A percentile compares a stretch with the other conserved stretches of the same genome.
phyloP scores from a whole-genome alignment of 1,284 basidiomycete species.

The Marasmius oreades region DNA sequence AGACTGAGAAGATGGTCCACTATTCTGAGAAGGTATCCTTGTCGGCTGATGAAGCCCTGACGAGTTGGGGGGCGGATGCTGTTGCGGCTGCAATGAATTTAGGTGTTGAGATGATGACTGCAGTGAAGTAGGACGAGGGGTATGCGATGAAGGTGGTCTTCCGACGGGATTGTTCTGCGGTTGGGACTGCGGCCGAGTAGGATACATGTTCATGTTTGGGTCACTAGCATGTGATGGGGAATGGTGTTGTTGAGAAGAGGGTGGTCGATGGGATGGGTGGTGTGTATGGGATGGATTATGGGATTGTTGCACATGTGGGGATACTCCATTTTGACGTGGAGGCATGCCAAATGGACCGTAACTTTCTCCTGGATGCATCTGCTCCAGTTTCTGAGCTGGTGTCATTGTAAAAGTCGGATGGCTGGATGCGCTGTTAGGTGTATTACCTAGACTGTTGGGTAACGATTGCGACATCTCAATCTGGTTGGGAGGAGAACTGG shows the following conservation, averaged over 20 bases:
- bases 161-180: conserved; percentile 32
- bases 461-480: conserved; percentile 38
- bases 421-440: conserved; percentile 29
- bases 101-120: neutral
- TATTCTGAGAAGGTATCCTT: conserved; percentile 8
- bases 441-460: conserved; percentile 23
- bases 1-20: conserved; percentile 8
- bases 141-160: neutral
- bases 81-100: conserved; percentile 1
- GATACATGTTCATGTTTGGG: conserved; percentile 32
- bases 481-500: conserved; percentile 42
- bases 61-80: conserved; percentile 16
- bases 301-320: conserved; percentile 45
- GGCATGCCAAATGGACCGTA: conserved; percentile 34
- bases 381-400: conserved; percentile 55
- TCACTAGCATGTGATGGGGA: conserved; percentile 38
- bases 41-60: conserved; percentile 13
- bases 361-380: conserved; percentile 39
- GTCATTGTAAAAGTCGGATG: conserved; percentile 47
- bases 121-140: conserved; percentile 1
- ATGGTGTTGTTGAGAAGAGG: conserved; percentile 29
- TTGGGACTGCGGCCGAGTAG: conserved; percentile 48
- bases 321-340: conserved; percentile 23
- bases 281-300: conserved; percentile 26
- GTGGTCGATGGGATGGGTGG: conserved; percentile 27